Percentiles rank a stretch among this genome's conserved stretches.
Conservation (phyloP, 1,139 yeast species). For the Taphrina sp. region DNA sequence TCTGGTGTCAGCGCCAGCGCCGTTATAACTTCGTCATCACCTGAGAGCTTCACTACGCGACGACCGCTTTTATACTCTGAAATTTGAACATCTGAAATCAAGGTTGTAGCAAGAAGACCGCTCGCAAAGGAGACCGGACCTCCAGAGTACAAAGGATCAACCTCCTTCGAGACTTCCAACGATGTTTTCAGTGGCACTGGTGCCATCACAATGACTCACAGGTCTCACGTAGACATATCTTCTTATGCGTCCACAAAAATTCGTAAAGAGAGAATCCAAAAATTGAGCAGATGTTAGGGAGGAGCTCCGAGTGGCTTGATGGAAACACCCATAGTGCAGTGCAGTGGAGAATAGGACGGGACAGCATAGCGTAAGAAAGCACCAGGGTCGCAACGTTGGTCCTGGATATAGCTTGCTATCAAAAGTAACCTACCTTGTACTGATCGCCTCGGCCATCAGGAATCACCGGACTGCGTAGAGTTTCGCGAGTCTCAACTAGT, state of each 20-base stretch:
- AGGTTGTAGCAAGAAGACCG: conserved; percentile 84
- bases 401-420: no score
- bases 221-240: neutral
- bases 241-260: no score
- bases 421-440: conserved; percentile 11
- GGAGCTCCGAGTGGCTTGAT: no score
- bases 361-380: no score
- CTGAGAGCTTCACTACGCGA: conserved; percentile 63
- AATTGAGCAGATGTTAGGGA: no score
- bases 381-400: no score
- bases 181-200: conserved; percentile 32
- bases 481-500: no score
- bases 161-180: conserved; percentile 40
- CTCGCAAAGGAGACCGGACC: conserved; percentile 70
- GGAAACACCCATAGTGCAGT: no score
- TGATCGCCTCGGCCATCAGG: no score
- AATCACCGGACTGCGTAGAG: no score
- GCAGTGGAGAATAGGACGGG: no score
- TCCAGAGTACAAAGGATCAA: conserved; percentile 81
- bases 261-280: no score
- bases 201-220: conserved; percentile 1
- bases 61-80: conserved; percentile 62
- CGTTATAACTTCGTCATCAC: conserved; percentile 83
- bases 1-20: conserved; percentile 74
- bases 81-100: conserved; percentile 68